A percentile compares a stretch with the other conserved stretches of the same genome.
These are phyloP conservation scores for sunflower (Helianthus annuus) DNA, from an alignment of 129 eudicot species.

Conservation along the genomic window HanXRQr2.0-SUNRISE NC_035437.2:4125442-4125941, in stretches of 20 bases:
- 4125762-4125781: not conserved
- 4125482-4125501: conserved; percentile 1
- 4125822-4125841: too few relatives aligned
- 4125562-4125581: conserved; percentile 7
- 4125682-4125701: conserved; percentile 48
- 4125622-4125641: conserved; percentile 51
- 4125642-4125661: conserved; percentile 57
- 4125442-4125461: conserved; percentile 17
- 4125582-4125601: conserved; percentile 16
- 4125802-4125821: too few relatives aligned
- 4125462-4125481: conserved; percentile 19
- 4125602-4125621: conserved; percentile 33
- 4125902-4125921: too few relatives aligned
- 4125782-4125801: not conserved
- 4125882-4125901: not conserved
- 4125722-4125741: conserved; percentile 3
- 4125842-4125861: not conserved
- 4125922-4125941: too few relatives aligned
- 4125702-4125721: conserved; percentile 26
- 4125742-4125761: conserved; percentile 2
- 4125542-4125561: not conserved
- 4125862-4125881: not conserved
- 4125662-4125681: conserved; percentile 47
- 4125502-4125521: conserved; percentile 16
- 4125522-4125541: conserved; percentile 23